Evolutionary conservation across 305 asterid species (phyloP).

Genomic region (Solanum hybrid): DNA sequence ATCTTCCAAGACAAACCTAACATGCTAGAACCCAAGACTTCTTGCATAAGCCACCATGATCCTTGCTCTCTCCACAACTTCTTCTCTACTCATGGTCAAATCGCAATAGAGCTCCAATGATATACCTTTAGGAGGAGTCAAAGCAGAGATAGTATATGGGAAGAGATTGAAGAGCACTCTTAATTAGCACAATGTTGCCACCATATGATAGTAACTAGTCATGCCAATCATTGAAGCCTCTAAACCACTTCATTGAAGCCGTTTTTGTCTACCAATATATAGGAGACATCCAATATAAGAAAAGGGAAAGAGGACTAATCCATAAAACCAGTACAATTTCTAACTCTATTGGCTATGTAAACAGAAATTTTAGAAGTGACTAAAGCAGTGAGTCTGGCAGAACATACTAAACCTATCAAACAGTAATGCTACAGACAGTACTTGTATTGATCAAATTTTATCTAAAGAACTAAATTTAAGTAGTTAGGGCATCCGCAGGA

Average conservation of each 20-base stretch:
- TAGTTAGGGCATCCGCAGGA: no score
- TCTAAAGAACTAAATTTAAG: no score
- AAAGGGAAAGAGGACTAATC: neutral
- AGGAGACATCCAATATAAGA: no score
- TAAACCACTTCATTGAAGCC: neutral
- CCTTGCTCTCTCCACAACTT: neutral
- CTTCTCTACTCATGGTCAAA: neutral
- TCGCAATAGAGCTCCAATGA: neutral
- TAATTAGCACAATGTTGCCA: neutral
- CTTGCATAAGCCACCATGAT: neutral
- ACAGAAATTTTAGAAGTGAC: no score
- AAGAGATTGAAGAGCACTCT: neutral
- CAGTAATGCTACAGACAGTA: no score
- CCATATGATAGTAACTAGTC: neutral
- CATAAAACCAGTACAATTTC: neutral
- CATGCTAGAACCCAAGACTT: neutral
- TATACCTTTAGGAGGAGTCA: neutral
- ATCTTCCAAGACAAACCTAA: neutral
- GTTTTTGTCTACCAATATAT: no score
- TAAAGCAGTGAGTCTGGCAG: no score
- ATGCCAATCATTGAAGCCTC: neutral
- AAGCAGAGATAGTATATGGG: neutral
- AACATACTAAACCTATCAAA: no score
- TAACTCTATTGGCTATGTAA: neutral
- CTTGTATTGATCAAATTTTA: no score